A percentile compares a stretch with the other conserved stretches of the same genome.
phyloP scores from a whole-genome alignment of 768 basidiomycete species.

The Mycena latifolia region DNA sequence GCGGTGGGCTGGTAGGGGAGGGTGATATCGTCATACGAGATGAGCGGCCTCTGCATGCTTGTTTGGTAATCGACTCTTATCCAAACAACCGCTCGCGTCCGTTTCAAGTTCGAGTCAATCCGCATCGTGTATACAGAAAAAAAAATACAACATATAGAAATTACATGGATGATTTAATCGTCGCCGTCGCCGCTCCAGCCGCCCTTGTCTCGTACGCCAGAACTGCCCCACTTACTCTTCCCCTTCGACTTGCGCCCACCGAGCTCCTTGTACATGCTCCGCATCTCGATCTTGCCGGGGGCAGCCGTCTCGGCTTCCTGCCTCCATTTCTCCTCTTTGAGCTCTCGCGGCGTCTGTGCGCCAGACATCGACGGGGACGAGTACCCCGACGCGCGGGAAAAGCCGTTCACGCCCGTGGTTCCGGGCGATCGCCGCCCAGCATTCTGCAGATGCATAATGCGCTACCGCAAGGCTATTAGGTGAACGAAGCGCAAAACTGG shows the following conservation, averaged over 20 bases:
- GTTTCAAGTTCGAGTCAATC: too few relatives aligned
- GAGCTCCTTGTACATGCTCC: conserved; percentile 92
- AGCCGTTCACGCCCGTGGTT: conserved; percentile 40
- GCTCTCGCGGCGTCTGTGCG: conserved; percentile 82
- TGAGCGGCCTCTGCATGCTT: conserved; percentile 54
- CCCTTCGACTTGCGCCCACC: conserved; percentile 84
- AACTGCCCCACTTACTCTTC: conserved; percentile 79
- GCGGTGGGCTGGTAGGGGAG: conserved; percentile 49
- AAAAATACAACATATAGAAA: not conserved
- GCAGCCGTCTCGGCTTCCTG: conserved; percentile 62
- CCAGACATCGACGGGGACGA: conserved; percentile 69
- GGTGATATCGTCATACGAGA: conserved; percentile 77
- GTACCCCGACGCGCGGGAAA: conserved; percentile 60
- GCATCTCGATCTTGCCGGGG: conserved; percentile 88
- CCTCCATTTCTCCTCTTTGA: conserved; percentile 84
- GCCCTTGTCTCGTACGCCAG: conserved; percentile 79
- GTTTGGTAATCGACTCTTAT: conserved; percentile 14
- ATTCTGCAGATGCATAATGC: conserved; percentile 60
- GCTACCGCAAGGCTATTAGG: conserved; percentile 52
- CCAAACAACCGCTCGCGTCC: too few relatives aligned
- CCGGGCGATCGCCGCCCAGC: conserved; percentile 56
- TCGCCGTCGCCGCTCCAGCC: conserved; percentile 66
- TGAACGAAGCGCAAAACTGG: conserved; percentile 15
- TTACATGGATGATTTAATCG: conserved; percentile 33
- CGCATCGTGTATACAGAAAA: conserved; percentile 2